phyloP scores from a whole-genome alignment of 2,329 filamentous ascomycete genomes.

The Sclerotinia glacialis region DNA sequence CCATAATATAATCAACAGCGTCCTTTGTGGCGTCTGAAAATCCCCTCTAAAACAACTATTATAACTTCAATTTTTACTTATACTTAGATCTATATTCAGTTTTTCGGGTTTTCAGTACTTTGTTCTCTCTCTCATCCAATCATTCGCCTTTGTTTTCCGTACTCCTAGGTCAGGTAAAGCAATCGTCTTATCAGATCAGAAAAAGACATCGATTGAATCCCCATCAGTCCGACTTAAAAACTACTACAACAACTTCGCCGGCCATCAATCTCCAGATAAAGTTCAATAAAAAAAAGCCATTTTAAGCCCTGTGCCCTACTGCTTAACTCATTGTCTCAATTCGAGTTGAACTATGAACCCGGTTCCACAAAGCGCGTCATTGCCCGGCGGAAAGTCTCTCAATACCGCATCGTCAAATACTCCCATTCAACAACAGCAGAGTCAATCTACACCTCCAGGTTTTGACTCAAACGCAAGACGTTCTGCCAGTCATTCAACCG shows the following conservation, averaged over 20 bases:
- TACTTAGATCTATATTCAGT: background rate
- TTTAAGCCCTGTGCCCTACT: background rate
- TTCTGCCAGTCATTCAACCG: slow-evolving; percentile 28
- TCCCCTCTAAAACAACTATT: background rate
- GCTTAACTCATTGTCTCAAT: slow-evolving; percentile 14
- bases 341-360: slow-evolving; percentile 35
- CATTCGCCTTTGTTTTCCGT: background rate
- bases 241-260: background rate
- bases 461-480: slow-evolving; percentile 37
- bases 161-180: too few species aligned
- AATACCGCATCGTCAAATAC: slow-evolving; percentile 36
- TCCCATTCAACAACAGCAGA: slow-evolving; percentile 36
- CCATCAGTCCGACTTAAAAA: background rate
- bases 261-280: background rate
- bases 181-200: slow-evolving; percentile 10
- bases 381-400: slow-evolving; percentile 37
- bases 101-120: too few species aligned
- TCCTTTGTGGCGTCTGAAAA: slow-evolving; percentile 9
- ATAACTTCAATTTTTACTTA: background rate
- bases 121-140: background rate
- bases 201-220: background rate
- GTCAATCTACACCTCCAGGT: slow-evolving; percentile 32
- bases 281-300: background rate
- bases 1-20: background rate
- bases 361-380: slow-evolving; percentile 35